Conservation (phyloP, 164 flowering plant genomes). For the Piper betle region DNA sequence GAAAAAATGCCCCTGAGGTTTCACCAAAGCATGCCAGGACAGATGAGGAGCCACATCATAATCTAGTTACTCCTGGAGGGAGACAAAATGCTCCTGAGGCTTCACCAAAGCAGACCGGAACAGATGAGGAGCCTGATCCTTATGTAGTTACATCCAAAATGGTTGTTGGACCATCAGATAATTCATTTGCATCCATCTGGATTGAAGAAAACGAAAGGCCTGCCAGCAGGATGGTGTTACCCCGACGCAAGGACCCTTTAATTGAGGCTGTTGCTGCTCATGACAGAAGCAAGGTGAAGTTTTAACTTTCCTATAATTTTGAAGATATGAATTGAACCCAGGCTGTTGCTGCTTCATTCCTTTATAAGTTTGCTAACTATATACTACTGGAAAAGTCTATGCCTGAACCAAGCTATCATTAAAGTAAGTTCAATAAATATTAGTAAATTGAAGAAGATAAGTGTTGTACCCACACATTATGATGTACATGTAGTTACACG, state of each 20-base stretch:
- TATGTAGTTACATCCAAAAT: slow-evolving; percentile 9
- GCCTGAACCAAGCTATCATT: background rate
- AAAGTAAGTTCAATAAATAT: too few species aligned
- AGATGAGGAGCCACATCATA: slow-evolving; percentile 9
- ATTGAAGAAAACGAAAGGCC: slow-evolving; percentile 5
- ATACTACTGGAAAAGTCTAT: background rate
- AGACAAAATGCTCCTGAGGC: too few species aligned
- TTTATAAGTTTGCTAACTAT: background rate
- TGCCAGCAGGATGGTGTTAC: slow-evolving; percentile 2
- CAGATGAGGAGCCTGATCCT: slow-evolving; percentile 9
- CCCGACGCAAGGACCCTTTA: slow-evolving; percentile 68
- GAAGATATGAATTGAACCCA: background rate
- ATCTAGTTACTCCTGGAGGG: slow-evolving; percentile 8
- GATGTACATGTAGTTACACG: too few species aligned
- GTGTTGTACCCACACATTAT: too few species aligned
- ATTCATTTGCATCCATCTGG: slow-evolving; percentile 5
- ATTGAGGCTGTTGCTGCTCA: slow-evolving; percentile 79
- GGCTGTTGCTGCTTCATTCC: background rate
- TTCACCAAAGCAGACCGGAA: background rate
- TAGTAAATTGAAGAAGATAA: too few species aligned
- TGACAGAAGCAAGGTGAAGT: slow-evolving; percentile 70
- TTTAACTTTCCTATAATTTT: background rate
- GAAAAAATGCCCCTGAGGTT: slow-evolving; percentile 2
- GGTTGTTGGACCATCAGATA: slow-evolving; percentile 6
- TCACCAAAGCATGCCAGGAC: slow-evolving; percentile 7